Evolutionary conservation across 2,329 filamentous ascomycete genomes (phyloP).

Genomic region (Cytospora mali): DNA sequence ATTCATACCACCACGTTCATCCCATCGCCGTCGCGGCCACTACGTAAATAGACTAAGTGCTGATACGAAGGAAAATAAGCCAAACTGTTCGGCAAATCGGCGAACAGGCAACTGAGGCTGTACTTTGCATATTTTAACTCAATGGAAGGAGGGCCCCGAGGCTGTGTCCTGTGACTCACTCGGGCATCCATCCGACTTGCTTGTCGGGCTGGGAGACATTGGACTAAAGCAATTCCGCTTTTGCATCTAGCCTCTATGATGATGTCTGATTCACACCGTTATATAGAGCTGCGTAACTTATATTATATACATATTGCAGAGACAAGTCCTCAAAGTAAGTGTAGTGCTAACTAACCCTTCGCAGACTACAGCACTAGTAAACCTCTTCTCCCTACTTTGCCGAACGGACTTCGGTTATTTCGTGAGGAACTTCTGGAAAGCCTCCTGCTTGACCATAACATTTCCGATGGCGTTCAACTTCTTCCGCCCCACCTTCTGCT

Average conservation of each 20-base stretch:
- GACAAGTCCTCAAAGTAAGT: not conserved
- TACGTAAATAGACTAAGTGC: too few relatives aligned
- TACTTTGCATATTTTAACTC: too few relatives aligned
- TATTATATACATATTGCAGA: not conserved
- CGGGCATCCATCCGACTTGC: too few relatives aligned
- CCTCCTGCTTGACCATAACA: constrained; percentile 93
- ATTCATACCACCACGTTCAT: too few relatives aligned
- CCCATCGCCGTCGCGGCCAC: too few relatives aligned
- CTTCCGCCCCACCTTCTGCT: constrained; percentile 95
- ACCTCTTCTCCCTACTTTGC: not conserved
- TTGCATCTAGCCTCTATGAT: not conserved
- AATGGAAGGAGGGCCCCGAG: too few relatives aligned
- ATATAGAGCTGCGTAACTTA: not conserved
- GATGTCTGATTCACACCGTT: not conserved
- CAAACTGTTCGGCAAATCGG: too few relatives aligned
- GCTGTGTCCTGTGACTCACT: too few relatives aligned
- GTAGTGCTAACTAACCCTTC: too few relatives aligned
- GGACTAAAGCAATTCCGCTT: not conserved
- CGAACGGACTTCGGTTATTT: constrained; percentile 65
- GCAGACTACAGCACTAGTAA: not conserved
- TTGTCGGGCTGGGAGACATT: not conserved
- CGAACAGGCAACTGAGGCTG: too few relatives aligned
- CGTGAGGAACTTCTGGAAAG: constrained; percentile 90
- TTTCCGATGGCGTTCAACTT: constrained; percentile 82
- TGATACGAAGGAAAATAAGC: too few relatives aligned